Conservation (phyloP, 768 basidiomycete genomes). For the Kwoniella botswanensis region DNA sequence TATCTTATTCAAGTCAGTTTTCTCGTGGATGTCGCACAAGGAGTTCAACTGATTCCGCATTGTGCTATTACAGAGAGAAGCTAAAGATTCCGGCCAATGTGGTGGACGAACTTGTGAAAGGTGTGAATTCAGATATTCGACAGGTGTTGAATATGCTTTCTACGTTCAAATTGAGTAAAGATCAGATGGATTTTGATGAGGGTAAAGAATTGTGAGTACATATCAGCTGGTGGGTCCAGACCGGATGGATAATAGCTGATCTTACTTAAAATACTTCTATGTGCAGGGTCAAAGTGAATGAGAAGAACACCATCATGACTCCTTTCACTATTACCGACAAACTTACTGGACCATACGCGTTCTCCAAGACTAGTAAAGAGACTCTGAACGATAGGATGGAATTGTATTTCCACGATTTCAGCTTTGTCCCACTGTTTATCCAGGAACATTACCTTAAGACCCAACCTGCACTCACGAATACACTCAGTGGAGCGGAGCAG, state of each 20-base stretch:
- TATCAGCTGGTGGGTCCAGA: neutral
- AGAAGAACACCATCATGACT: constrained; percentile 87
- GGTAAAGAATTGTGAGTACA: constrained; percentile 80
- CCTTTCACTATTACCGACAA: constrained; percentile 92
- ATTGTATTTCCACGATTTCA: constrained; percentile 93
- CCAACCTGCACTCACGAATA: constrained; percentile 68
- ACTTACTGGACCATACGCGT: constrained; percentile 87
- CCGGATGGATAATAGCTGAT: neutral
- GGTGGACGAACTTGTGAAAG: constrained; percentile 84
- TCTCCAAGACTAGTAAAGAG: constrained; percentile 78
- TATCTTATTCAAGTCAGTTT: constrained; percentile 82
- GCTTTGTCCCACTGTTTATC: constrained; percentile 91
- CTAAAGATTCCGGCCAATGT: constrained; percentile 90
- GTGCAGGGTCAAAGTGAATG: constrained; percentile 71
- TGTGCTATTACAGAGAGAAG: constrained; percentile 69
- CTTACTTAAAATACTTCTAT: neutral
- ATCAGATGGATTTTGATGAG: constrained; percentile 86
- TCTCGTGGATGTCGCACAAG: neutral
- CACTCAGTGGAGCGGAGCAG: constrained; percentile 66
- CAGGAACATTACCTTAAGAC: constrained; percentile 98
- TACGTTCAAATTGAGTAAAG: constrained; percentile 84
- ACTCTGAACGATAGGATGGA: constrained; percentile 92
- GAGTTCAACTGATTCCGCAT: neutral
- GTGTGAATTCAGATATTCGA: constrained; percentile 93
- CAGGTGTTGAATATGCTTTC: constrained; percentile 96